Evolutionary conservation across 768 basidiomycete species (phyloP), one percentile per base, ranked within the genome.

Genomic region (Trametes villosa): DNA sequence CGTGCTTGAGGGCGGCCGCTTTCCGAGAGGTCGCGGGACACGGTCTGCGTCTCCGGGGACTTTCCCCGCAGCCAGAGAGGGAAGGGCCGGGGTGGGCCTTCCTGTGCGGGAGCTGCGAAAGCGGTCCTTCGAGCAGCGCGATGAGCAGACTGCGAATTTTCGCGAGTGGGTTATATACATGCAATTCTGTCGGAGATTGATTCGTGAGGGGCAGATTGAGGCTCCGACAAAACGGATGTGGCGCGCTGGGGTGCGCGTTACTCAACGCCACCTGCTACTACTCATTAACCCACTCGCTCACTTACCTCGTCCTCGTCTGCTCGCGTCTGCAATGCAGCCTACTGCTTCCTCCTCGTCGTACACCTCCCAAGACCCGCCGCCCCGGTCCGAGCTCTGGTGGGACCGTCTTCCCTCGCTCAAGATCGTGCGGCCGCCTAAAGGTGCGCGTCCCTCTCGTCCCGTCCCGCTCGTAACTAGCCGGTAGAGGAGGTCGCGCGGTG

Each of bases 11-110:
- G 86, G 80, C 81, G 84, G 87, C 78, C 72, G 88, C 81, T 91
- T 87, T 89, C 89, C 89, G 67, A 79, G 52, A 64, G 79, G 79
- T 76, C 73, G 77, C n/a, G 83, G 79, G 77, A 77, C 76, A 68
- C 68, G 60, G 70, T 89, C 89, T 87, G 87, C 82, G 74, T 83
- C 90, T 91, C 90, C 90, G 90, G 90, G 88, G 90, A 91, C 90
- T 91, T 92, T 91, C 89, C 90, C 90, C 90, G 87, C 90, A 91
- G 90, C 87, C 63, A 77, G 80, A 64, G 57, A 56, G 63, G 76
- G 80, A 79, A 80, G 78, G 71, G 57, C 55, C 36, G 5, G 36
- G n/a, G n/a, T n/a, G 60, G 59, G 66, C 75, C 81, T 81, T 79
- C 78, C 83, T 81, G 90, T 89, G 73, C 79, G 90, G 82, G 75